A percentile compares a stretch with the other conserved stretches of the same genome.
phyloP scores from a whole-genome alignment of 495 filamentous ascomycete genomes.

The Thermothielavioides terrestris region DNA sequence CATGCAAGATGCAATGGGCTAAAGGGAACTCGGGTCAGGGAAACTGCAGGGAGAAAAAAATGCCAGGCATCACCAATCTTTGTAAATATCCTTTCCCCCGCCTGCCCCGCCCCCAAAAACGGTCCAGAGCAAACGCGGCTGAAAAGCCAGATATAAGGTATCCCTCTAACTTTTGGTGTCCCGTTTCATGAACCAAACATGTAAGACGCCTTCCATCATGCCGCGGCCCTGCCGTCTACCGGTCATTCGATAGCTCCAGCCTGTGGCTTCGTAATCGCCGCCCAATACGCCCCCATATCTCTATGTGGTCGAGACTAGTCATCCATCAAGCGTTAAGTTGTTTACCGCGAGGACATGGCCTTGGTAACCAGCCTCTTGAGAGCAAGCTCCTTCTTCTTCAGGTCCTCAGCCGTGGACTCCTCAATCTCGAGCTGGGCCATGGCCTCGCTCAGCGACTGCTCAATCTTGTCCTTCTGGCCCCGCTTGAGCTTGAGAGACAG shows the following conservation, averaged over 20 bases:
- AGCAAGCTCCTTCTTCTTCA: slow-evolving; percentile 99
- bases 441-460: slow-evolving; percentile 60
- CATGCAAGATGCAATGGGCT: slow-evolving; percentile 39
- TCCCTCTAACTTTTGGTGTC: slow-evolving; percentile 3
- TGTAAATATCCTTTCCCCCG: slow-evolving; percentile 27
- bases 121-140: slow-evolving; percentile 21
- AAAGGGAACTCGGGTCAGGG: slow-evolving; percentile 29
- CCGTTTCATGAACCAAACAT: slow-evolving; percentile 14
- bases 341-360: slow-evolving; percentile 84
- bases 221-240: slow-evolving; percentile 10
- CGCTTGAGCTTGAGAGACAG: slow-evolving; percentile 98
- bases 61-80: slow-evolving; percentile 28
- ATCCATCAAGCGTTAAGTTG: slow-evolving; percentile 19
- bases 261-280: slow-evolving; percentile 22
- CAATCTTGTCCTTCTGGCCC: slow-evolving; percentile 98
- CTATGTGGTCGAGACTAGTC: slow-evolving; percentile 26
- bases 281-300: slow-evolving; percentile 23
- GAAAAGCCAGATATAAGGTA: slow-evolving; percentile 4
- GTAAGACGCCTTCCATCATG: slow-evolving; percentile 24
- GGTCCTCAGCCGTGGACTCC: slow-evolving; percentile 78
- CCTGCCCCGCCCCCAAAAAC: slow-evolving; percentile 9
- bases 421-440: slow-evolving; percentile 44
- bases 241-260: slow-evolving; percentile 3
- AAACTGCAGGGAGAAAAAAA: slow-evolving; percentile 30
- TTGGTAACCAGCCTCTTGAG: slow-evolving; percentile 97